Conservation (phyloP, 352 stramenopile genomes). For the Globisporangium orthogonon region DNA sequence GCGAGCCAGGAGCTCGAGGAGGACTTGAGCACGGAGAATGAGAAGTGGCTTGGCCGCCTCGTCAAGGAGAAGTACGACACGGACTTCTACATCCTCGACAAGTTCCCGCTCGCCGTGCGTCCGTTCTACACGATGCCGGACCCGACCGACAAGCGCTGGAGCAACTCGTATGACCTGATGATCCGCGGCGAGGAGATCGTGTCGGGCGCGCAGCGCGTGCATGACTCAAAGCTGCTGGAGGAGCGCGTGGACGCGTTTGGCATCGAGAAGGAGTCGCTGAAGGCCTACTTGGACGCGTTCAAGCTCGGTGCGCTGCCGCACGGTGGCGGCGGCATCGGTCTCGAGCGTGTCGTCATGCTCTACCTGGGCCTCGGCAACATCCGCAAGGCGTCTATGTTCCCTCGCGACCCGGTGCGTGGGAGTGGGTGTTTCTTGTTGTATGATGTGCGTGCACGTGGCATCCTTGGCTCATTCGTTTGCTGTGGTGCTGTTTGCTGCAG, state of each 20-base stretch:
- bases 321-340: constrained; percentile 96
- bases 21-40: constrained; percentile 93
- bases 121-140: constrained; percentile 99
- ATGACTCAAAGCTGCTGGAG: constrained; percentile 94
- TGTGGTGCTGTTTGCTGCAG: constrained; percentile 9
- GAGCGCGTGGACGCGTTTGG: constrained; percentile 86
- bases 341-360: constrained; percentile 99
- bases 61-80: constrained; percentile 98
- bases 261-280: constrained; percentile 88
- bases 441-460: background rate
- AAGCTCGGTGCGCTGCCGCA: constrained; percentile 97
- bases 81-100: constrained; percentile 99
- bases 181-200: constrained; percentile 99
- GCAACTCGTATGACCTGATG: constrained; percentile 99
- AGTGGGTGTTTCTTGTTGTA: background rate
- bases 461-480: constrained; percentile 6
- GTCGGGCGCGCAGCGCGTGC: constrained; percentile 98
- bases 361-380: constrained; percentile 99
- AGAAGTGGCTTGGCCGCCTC: constrained; percentile 94
- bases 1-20: constrained; percentile 71
- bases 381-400: constrained; percentile 98
- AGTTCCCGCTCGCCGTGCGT: constrained; percentile 97
- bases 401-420: constrained; percentile 88
- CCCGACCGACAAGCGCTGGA: constrained; percentile 89
- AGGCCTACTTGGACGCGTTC: constrained; percentile 98